Evolutionary conservation across 345 rosid species (phyloP).

Genomic region (Clarkia xantiana): DNA sequence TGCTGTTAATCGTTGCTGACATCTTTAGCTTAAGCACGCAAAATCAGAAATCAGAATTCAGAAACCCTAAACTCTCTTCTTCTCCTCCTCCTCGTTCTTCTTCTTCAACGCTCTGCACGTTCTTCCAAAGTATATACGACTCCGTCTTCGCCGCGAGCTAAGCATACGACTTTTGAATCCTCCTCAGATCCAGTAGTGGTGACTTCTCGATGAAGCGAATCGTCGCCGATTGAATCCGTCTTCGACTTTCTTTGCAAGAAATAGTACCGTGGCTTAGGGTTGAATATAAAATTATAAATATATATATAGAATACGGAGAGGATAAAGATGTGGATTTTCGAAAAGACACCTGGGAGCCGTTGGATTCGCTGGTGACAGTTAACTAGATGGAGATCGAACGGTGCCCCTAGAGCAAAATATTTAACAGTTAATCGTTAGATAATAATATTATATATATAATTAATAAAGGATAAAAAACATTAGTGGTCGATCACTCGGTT

Average conservation of each 20-base stretch:
- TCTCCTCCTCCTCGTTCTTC: neutral
- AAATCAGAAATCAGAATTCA: neutral
- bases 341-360: neutral
- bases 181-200: no score
- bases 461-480: no score
- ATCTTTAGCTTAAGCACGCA: neutral
- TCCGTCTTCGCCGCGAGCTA: neutral
- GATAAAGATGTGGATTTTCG: slow-evolving; percentile 1
- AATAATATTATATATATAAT: no score
- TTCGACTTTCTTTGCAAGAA: no score
- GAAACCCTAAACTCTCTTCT: neutral
- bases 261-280: no score
- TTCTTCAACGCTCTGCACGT: neutral
- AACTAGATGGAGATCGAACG: slow-evolving; percentile 5
- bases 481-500: no score
- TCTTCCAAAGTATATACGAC: neutral
- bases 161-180: neutral
- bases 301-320: neutral
- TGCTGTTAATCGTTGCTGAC: slow-evolving; percentile 7
- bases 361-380: slow-evolving; percentile 7
- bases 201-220: no score
- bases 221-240: no score
- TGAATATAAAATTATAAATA: no score
- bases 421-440: neutral
- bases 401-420: neutral